Conservation (phyloP, 192 early-diverging fungal species). For the Pilaira anomala region DNA sequence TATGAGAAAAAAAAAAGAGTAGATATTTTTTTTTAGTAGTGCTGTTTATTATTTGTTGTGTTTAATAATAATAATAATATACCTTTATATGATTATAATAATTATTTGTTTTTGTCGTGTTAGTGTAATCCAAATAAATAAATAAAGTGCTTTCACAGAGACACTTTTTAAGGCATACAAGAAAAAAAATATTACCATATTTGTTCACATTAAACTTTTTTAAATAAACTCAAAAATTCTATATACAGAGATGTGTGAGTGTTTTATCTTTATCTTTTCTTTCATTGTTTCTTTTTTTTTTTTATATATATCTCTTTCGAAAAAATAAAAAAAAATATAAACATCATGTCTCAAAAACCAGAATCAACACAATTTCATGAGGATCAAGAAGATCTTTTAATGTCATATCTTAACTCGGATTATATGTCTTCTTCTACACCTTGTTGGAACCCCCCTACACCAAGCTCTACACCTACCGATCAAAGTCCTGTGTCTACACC, state of each 20-base stretch:
- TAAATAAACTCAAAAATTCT: background rate
- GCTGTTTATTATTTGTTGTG: too few relatives aligned
- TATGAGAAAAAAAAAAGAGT: too few relatives aligned
- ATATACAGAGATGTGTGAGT: too few relatives aligned
- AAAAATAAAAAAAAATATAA: background rate
- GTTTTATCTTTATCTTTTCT: too few relatives aligned
- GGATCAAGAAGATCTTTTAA: slow-evolving; percentile 31
- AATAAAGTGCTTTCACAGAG: too few relatives aligned
- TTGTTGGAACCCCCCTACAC: background rate
- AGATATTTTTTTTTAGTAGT: too few relatives aligned
- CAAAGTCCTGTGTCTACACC: background rate
- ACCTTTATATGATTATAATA: too few relatives aligned
- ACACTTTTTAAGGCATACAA: too few relatives aligned
- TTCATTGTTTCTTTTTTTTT: background rate
- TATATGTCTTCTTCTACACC: slow-evolving; percentile 9
- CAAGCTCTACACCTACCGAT: background rate
- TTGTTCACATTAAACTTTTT: background rate
- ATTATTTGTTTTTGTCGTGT: too few relatives aligned
- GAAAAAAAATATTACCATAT: background rate
- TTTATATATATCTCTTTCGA: background rate
- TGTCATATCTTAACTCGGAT: slow-evolving; percentile 34
- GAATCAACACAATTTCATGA: slow-evolving; percentile 1
- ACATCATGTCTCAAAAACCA: background rate
- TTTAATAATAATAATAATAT: too few relatives aligned
- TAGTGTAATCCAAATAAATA: too few relatives aligned